A percentile compares a stretch with the other conserved stretches of the same genome.
Evolutionary conservation across 202 grass and related monocot species (phyloP).

Genomic region (Zoysia matrella): DNA sequence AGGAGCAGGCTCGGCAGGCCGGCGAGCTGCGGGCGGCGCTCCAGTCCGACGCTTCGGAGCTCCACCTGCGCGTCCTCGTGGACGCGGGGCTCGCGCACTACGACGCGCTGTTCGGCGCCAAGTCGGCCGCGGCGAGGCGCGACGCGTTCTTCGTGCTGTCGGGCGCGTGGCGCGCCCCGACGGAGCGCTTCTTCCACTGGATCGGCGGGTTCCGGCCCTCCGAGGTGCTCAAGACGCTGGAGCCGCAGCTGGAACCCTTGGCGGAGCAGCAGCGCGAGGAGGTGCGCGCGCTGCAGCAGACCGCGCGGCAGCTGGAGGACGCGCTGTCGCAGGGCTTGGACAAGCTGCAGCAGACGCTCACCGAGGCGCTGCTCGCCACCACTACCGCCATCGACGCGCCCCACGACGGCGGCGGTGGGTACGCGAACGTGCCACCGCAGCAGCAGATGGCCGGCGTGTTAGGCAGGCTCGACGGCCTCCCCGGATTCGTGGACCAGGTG

Average conservation of each 20-base stretch:
- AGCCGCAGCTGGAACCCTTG: slow-evolving; percentile 54
- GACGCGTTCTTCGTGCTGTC: slow-evolving; percentile 88
- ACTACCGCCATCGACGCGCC: neutral
- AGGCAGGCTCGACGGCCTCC: slow-evolving; percentile 56
- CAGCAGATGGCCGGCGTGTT: slow-evolving; percentile 66
- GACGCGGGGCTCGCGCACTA: slow-evolving; percentile 65
- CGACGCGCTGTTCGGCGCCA: slow-evolving; percentile 60
- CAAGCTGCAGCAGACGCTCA: slow-evolving; percentile 67
- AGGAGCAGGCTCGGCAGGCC: slow-evolving; percentile 60
- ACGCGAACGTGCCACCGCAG: slow-evolving; percentile 25
- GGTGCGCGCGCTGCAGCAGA: slow-evolving; percentile 47
- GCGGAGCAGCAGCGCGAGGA: slow-evolving; percentile 36
- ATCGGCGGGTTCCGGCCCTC: slow-evolving; percentile 94
- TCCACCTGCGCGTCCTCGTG: slow-evolving; percentile 53
- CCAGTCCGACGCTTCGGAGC: slow-evolving; percentile 48
- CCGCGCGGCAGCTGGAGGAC: slow-evolving; percentile 59
- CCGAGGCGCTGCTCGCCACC: slow-evolving; percentile 46
- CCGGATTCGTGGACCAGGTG: slow-evolving; percentile 65
- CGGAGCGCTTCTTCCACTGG: slow-evolving; percentile 83
- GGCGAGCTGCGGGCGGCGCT: slow-evolving; percentile 54
- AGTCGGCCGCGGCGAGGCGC: slow-evolving; percentile 44
- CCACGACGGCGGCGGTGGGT: neutral
- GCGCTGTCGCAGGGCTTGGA: slow-evolving; percentile 67
- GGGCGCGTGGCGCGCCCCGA: slow-evolving; percentile 66
- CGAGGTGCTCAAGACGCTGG: slow-evolving; percentile 61